phyloP scores from a whole-genome alignment of 768 basidiomycete species.

The Boletus subcaerulescens region DNA sequence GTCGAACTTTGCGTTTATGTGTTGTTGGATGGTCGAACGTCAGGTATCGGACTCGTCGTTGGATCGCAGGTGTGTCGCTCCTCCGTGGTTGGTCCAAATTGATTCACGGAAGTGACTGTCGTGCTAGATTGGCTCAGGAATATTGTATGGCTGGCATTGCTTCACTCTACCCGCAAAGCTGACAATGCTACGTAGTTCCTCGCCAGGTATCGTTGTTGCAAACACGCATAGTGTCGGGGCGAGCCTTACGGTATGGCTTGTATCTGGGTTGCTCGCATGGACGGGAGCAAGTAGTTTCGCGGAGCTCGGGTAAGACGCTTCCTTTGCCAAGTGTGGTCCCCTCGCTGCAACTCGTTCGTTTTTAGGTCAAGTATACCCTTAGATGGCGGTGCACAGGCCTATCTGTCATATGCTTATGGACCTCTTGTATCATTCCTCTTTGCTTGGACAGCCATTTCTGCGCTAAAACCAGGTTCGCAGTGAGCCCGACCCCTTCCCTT shows the following conservation, averaged over 20 bases:
- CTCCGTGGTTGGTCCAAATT: neutral
- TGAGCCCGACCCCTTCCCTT: neutral
- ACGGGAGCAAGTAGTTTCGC: conserved; percentile 95
- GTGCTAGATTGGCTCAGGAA: conserved; percentile 81
- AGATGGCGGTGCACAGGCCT: conserved; percentile 66
- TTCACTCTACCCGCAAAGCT: neutral
- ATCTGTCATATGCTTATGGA: conserved; percentile 86
- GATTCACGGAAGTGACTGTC: conserved; percentile 1
- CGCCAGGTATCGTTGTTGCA: conserved; percentile 87
- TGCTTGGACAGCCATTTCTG: conserved; percentile 92
- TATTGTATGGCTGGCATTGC: conserved; percentile 62
- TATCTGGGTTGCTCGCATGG: conserved; percentile 85
- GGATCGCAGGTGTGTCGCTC: conserved; percentile 61
- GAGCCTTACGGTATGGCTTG: conserved; percentile 81
- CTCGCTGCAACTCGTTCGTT: neutral
- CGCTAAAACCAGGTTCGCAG: conserved; percentile 72
- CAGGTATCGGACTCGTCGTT: conserved; percentile 83
- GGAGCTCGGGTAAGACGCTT: conserved; percentile 70
- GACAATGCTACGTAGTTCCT: conserved; percentile 54
- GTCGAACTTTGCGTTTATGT: neutral
- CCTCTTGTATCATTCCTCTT: conserved; percentile 87
- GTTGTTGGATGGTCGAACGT: conserved; percentile 5
- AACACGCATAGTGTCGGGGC: conserved; percentile 89
- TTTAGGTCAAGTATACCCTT: conserved; percentile 33
- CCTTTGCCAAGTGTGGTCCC: neutral